Conservation (phyloP, 163 green algal species). For the Chlamydomonas reinhardtii region DNA sequence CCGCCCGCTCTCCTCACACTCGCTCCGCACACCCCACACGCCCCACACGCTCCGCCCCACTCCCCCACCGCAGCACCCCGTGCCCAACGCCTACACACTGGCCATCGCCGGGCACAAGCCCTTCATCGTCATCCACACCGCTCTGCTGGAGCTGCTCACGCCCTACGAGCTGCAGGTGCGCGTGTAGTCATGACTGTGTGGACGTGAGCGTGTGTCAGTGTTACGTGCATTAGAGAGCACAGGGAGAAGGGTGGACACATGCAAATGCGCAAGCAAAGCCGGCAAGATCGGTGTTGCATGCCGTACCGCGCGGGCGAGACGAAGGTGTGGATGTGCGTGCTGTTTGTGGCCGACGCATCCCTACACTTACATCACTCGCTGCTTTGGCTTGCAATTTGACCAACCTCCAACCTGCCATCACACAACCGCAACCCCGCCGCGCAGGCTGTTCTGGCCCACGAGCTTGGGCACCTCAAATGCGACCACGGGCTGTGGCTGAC, state of each 20-base stretch:
- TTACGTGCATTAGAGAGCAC: background rate
- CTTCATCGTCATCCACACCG: slow-evolving; percentile 96
- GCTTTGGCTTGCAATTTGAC: too few relatives aligned
- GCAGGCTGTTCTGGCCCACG: slow-evolving; percentile 87
- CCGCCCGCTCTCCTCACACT: too few relatives aligned
- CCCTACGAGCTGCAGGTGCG: slow-evolving; percentile 80
- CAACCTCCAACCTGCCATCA: background rate
- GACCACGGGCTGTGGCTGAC: slow-evolving; percentile 97
- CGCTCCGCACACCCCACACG: too few relatives aligned
- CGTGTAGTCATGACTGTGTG: background rate
- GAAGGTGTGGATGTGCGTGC: too few relatives aligned
- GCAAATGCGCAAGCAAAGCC: too few relatives aligned
- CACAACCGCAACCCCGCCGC: background rate
- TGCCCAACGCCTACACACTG: slow-evolving; percentile 96
- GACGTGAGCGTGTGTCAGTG: background rate
- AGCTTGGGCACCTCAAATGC: slow-evolving; percentile 97
- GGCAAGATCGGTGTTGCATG: too few relatives aligned
- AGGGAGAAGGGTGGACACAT: too few relatives aligned
- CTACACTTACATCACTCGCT: too few relatives aligned
- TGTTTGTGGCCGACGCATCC: too few relatives aligned
- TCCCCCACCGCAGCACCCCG: slow-evolving; percentile 74
- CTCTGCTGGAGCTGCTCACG: slow-evolving; percentile 94
- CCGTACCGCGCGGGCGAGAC: too few relatives aligned
- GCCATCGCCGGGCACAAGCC: slow-evolving; percentile 90
- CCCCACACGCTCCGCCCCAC: background rate